Evolutionary conservation across 768 basidiomycete genomes (phyloP), one percentile per base, ranked within the genome.

Genomic region (Cystobasidium onofrii): DNA sequence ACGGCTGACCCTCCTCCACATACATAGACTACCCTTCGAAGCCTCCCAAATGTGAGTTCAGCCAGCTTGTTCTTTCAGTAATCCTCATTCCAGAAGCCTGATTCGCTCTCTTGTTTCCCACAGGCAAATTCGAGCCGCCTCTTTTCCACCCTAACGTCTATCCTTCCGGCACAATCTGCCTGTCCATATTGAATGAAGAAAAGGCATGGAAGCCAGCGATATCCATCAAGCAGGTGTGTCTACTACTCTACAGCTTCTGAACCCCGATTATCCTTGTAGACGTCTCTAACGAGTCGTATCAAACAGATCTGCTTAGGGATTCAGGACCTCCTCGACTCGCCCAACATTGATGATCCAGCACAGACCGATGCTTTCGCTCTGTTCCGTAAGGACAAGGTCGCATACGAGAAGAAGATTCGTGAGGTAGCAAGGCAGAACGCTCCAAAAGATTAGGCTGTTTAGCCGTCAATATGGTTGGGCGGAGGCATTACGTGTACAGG

Each of bases 201-300:
- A 98, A 99, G 81, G 89, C 89, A 0, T 99, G 96, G 96, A 97
- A 97, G 80, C 93, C 96, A 29, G 91, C 93, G 7, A 97, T 99
- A 78, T 98, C 96, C 1, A 93, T 99, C 83, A 99, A 98, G 82
- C 96, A 98, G 86, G 95, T 90, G 29, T 6, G 39, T 39, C 39
- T 39, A 15, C 39, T n/a, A n/a, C n/a, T n/a, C n/a, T n/a, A n/a
- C n/a, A n/a, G n/a, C n/a, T n/a, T n/a, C n/a, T n/a, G n/a, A n/a
- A n/a, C n/a, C n/a, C n/a, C n/a, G n/a, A n/a, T n/a, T n/a, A n/a
- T n/a, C n/a, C n/a, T n/a, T n/a, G n/a, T n/a, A n/a, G n/a, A n/a
- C n/a, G n/a, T n/a, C n/a, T n/a, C n/a, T n/a, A n/a, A n/a, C n/a
- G n/a, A n/a, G n/a, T n/a, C n/a, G n/a, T n/a, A n/a, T n/a, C n/a